Conservation (phyloP, 225 moss, liverwort and hornwort genomes). For the Straminergon stramineum region DNA sequence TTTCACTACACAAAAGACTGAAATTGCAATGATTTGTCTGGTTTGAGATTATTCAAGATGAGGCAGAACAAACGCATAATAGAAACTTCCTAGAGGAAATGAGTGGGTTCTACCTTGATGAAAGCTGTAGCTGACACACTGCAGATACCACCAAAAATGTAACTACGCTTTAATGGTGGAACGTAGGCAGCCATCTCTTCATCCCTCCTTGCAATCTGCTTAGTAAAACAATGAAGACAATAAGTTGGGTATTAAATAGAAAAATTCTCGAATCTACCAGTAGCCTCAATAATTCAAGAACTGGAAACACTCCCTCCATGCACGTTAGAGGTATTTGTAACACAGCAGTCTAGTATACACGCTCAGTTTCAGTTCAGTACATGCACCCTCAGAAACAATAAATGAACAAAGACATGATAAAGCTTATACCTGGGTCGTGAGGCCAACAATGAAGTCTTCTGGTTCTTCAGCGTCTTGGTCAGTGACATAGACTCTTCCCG, state of each 20-base stretch:
- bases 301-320: neutral
- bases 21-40: neutral
- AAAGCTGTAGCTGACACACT: slow-evolving; percentile 91
- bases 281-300: neutral
- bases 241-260: neutral
- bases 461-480: slow-evolving; percentile 99
- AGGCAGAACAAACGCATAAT: neutral
- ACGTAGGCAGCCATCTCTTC: slow-evolving; percentile 93
- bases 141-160: slow-evolving; percentile 97
- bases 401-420: neutral
- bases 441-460: slow-evolving; percentile 80
- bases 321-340: neutral
- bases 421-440: slow-evolving; percentile 68
- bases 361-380: neutral
- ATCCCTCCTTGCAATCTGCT: slow-evolving; percentile 86
- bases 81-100: neutral
- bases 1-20: neutral
- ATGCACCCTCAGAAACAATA: neutral
- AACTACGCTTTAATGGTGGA: slow-evolving; percentile 81
- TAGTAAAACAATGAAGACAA: neutral
- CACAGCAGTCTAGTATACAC: neutral
- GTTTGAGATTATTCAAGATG: neutral
- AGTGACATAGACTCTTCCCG: slow-evolving; percentile 76
- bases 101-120: slow-evolving; percentile 52
- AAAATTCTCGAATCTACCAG: neutral